phyloP scores from a whole-genome alignment of 164 flowering plant genomes.

The Stephania japonica region DNA sequence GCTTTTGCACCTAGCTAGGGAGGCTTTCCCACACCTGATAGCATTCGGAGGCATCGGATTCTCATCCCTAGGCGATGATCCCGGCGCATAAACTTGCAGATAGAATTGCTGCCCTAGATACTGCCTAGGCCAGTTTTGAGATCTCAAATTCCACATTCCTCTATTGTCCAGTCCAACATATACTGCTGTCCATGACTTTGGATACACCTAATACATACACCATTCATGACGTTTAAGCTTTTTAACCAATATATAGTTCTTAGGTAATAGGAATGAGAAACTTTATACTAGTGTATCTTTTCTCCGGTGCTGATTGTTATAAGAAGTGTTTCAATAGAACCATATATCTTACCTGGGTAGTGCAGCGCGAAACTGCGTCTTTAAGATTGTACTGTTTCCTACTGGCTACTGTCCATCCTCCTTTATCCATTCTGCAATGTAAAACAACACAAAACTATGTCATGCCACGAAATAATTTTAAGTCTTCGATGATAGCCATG shows the following conservation, averaged over 20 bases:
- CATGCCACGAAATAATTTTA: too few relatives aligned
- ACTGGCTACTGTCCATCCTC: constrained; percentile 53
- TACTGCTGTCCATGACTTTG: constrained; percentile 80
- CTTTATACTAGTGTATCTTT: too few relatives aligned
- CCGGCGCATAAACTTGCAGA: constrained; percentile 58
- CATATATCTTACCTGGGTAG: constrained; percentile 59
- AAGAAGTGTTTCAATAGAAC: background rate
- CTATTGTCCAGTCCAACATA: constrained; percentile 70
- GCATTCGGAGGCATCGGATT: constrained; percentile 65
- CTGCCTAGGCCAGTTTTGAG: constrained; percentile 67
- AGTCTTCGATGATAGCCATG: too few relatives aligned
- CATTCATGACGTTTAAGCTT: too few relatives aligned
- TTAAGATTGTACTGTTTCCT: constrained; percentile 56
- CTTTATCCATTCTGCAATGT: constrained; percentile 70
- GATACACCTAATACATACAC: constrained; percentile 62
- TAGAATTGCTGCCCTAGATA: constrained; percentile 84
- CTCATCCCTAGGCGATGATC: constrained; percentile 52
- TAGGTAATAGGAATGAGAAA: too few relatives aligned
- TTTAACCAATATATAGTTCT: too few relatives aligned
- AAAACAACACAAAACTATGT: background rate
- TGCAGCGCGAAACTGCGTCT: constrained; percentile 64
- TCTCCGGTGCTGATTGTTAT: too few relatives aligned
- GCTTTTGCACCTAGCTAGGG: background rate
- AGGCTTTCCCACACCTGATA: constrained; percentile 65
- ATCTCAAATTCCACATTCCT: constrained; percentile 91